A percentile compares a stretch with the other conserved stretches of the same genome.
Evolutionary conservation across 768 basidiomycete genomes (phyloP).

Genomic region (Xerocomellus chrysenteron): DNA sequence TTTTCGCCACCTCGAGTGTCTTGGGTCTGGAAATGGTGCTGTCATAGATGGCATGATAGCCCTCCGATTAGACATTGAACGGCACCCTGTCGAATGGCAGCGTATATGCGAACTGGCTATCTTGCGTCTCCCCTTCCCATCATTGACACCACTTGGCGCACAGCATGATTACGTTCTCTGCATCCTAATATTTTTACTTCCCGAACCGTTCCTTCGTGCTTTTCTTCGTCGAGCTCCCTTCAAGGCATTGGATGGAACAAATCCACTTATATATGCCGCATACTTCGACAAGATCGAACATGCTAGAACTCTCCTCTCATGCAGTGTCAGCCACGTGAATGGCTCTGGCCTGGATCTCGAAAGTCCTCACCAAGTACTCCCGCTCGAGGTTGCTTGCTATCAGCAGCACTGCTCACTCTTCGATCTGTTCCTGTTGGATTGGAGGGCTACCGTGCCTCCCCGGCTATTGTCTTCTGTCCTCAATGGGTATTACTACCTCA

Average conservation of each 20-base stretch:
- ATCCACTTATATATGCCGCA: conserved; percentile 9
- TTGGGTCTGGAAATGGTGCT: background rate
- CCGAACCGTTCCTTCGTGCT: background rate
- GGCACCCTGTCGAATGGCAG: background rate
- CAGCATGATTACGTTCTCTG: background rate
- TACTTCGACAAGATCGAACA: conserved; percentile 3
- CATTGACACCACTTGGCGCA: background rate
- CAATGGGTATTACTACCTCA: background rate
- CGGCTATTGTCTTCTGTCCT: background rate
- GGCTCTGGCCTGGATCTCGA: background rate
- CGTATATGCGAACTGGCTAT: background rate
- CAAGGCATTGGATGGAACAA: conserved; percentile 1
- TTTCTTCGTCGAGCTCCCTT: conserved; percentile 1
- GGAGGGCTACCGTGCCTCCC: background rate
- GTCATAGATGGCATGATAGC: background rate
- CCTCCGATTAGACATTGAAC: background rate
- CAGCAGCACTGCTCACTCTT: background rate
- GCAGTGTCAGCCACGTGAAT: background rate
- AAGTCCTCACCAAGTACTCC: background rate
- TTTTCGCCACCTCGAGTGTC: background rate
- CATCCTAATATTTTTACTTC: background rate
- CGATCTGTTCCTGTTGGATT: background rate
- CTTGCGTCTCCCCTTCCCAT: background rate
- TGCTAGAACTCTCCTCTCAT: background rate
- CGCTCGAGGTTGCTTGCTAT: background rate